Base-by-base conservation (phyloP, 2,329 filamentous ascomycete species). In the Colletotrichum sidae region DNA sequence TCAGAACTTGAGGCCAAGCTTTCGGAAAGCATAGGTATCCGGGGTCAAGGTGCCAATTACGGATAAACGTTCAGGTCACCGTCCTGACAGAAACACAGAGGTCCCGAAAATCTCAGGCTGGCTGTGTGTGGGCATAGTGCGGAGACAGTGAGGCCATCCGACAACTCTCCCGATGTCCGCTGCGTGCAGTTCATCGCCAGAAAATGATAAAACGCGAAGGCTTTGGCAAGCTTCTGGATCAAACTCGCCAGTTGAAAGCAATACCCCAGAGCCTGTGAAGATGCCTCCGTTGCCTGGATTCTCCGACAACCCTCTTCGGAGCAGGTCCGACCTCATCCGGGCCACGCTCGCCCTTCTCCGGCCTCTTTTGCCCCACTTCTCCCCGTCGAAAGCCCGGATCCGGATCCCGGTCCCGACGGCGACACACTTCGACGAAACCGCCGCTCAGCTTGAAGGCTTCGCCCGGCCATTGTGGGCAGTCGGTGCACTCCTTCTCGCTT, bases 401-500 rank as follows among this genome's bases (percentile, higher is more conserved):
- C 72, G 73, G 8, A 52, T 83, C 2, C 75, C 79, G 0, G 63
- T 76, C 1, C 71, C 72, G 0, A 80, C 80, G 1, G 80, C 72
- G 2, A 74, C 80, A 0, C 76, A 78, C 44, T 83, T 83, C 45
- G 79, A 81, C 60, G 81, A 83, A 51, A 70, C 69, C 0, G 79
- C 81, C 1, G 81, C 81, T 0, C 79, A 83, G 62, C 70, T 83
- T 0, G 81, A 83, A 54, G 81, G 81, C 0, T 83, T 80, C 64
- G 80, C 80, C 0, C 70, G 79, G 1, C 79, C 79, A 0, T 55
- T 81, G 0, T 80, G 76, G 76, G 73, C 72, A 0, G 69, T 79
- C 1, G 74, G 71, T 0, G 72, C 72, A 1, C 60, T 79, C 0
- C 61, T 91, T 0, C 85, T 83, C 11, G 82, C 84, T 2, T 33